These are phyloP conservation scores for Ceratopteris richardii DNA, from an alignment of 75 land plant genomes.

Conservation along the genomic window DNA sequence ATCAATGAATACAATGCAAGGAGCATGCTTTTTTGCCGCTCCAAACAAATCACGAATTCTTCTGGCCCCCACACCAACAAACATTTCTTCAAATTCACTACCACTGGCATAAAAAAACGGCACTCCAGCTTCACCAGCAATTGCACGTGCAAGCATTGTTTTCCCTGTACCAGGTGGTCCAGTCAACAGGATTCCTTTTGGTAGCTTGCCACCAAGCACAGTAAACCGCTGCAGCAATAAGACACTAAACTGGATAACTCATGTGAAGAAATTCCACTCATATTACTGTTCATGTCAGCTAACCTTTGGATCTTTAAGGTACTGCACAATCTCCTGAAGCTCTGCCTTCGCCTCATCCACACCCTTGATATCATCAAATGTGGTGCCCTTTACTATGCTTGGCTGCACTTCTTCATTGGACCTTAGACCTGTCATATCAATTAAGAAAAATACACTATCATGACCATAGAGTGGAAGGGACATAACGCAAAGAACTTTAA, in stretches of 20 bases:
- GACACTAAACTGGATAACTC: background rate
- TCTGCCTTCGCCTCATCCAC: conserved; percentile 98
- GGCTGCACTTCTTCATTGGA: conserved; percentile 95
- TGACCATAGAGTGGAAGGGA: background rate
- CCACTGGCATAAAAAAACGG: conserved; percentile 99
- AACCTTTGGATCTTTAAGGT: conserved; percentile 96
- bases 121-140: conserved; percentile 95
- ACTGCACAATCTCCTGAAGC: conserved; percentile 91
- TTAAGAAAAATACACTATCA: background rate
- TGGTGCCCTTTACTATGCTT: conserved; percentile 83
- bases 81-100: conserved; percentile 99
- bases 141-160: too few relatives aligned
- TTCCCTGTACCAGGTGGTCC: too few relatives aligned
- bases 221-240: conserved; percentile 64
- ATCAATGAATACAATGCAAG: conserved; percentile 95
- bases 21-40: conserved; percentile 93
- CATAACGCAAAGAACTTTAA: too few relatives aligned
- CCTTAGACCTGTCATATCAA: conserved; percentile 56
- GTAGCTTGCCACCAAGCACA: conserved; percentile 93
- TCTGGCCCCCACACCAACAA: conserved; percentile 97
- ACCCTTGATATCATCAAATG: conserved; percentile 95
- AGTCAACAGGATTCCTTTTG: conserved; percentile 95
- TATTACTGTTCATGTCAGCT: background rate
- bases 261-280: too few relatives aligned
- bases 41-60: conserved; percentile 89